Percentiles rank a stretch among this genome's conserved stretches.
phyloP scores from a whole-genome alignment of 257 asterid species.

The Lavandula angustifolia region DNA sequence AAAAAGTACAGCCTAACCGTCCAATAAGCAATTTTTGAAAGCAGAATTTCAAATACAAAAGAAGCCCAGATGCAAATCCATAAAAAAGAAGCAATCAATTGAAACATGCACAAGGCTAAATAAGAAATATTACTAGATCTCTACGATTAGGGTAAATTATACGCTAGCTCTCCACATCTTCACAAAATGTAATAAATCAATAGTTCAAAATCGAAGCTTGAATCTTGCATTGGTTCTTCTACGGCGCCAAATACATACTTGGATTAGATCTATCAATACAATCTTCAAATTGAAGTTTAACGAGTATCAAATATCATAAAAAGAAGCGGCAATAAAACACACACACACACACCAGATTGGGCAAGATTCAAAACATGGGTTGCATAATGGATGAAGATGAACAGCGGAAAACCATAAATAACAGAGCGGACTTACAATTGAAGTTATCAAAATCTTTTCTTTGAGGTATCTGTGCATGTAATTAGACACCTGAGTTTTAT shows the following conservation, averaged over 20 bases:
- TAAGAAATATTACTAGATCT: slow-evolving; percentile 52
- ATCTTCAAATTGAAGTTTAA: slow-evolving; percentile 23
- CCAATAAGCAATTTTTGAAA: slow-evolving; percentile 7
- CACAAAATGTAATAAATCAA: slow-evolving; percentile 35
- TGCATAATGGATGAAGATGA: background rate
- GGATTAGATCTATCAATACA: slow-evolving; percentile 58
- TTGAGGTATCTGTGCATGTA: slow-evolving; percentile 35
- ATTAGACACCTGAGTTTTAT: background rate
- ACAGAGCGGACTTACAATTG: slow-evolving; percentile 42
- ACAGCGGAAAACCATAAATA: slow-evolving; percentile 1
- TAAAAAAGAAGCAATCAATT: slow-evolving; percentile 8
- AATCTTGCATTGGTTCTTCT: slow-evolving; percentile 47
- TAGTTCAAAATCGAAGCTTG: slow-evolving; percentile 28
- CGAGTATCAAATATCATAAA: slow-evolving; percentile 19
- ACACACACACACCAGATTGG: slow-evolving; percentile 2
- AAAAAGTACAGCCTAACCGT: slow-evolving; percentile 13
- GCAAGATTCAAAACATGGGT: slow-evolving; percentile 13
- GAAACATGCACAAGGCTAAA: slow-evolving; percentile 30
- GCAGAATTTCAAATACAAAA: slow-evolving; percentile 30
- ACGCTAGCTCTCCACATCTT: slow-evolving; percentile 39
- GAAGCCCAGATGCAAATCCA: slow-evolving; percentile 44
- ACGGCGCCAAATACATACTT: slow-evolving; percentile 24
- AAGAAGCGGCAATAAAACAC: slow-evolving; percentile 3
- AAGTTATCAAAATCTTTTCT: slow-evolving; percentile 27
- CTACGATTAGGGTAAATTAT: slow-evolving; percentile 64